phyloP scores from a whole-genome alignment of 2,329 filamentous ascomycete genomes.

The Nothomitra cinnamomea region DNA sequence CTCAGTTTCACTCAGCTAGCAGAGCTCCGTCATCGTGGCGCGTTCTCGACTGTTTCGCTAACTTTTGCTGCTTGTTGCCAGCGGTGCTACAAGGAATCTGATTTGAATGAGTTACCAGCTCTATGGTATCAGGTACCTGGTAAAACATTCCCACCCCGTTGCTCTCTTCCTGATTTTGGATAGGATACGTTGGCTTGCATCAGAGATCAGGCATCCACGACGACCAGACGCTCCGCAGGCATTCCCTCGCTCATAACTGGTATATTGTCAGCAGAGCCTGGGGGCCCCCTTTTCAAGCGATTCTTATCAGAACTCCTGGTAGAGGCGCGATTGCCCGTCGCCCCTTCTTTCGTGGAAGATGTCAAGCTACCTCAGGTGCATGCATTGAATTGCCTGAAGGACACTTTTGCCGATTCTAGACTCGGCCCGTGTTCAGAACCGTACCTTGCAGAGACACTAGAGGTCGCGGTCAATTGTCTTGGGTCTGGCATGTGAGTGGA shows the following conservation, averaged over 20 bases:
- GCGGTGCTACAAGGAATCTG: slow-evolving; percentile 21
- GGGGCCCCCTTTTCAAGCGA: slow-evolving; percentile 38
- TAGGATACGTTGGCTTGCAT: slow-evolving; percentile 51
- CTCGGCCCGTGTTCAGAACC: slow-evolving; percentile 56
- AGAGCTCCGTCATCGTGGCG: slow-evolving; percentile 72
- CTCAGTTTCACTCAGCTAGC: slow-evolving; percentile 71
- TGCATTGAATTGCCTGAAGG: slow-evolving; percentile 82
- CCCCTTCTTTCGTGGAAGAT: slow-evolving; percentile 22
- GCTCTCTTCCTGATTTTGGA: slow-evolving; percentile 15
- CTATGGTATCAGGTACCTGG: slow-evolving; percentile 49
- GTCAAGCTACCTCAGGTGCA: slow-evolving; percentile 74
- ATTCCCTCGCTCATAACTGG: slow-evolving; percentile 76
- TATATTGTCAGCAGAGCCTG: slow-evolving; percentile 50
- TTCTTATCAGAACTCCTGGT: slow-evolving; percentile 45
- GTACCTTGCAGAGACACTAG: slow-evolving; percentile 56
- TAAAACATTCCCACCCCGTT: slow-evolving; percentile 11
- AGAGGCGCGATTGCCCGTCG: slow-evolving; percentile 38
- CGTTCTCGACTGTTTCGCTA: slow-evolving; percentile 81
- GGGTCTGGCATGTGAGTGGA: slow-evolving; percentile 50
- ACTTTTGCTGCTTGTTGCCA: slow-evolving; percentile 74
- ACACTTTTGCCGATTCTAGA: slow-evolving; percentile 72
- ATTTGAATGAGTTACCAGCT: slow-evolving; percentile 29
- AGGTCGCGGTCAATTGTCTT: slow-evolving; percentile 64
- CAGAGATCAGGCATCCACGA: slow-evolving; percentile 55
- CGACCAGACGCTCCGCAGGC: slow-evolving; percentile 78